phyloP scores from a whole-genome alignment of 73 alveolate genomes.

The Urostyla sp. region DNA sequence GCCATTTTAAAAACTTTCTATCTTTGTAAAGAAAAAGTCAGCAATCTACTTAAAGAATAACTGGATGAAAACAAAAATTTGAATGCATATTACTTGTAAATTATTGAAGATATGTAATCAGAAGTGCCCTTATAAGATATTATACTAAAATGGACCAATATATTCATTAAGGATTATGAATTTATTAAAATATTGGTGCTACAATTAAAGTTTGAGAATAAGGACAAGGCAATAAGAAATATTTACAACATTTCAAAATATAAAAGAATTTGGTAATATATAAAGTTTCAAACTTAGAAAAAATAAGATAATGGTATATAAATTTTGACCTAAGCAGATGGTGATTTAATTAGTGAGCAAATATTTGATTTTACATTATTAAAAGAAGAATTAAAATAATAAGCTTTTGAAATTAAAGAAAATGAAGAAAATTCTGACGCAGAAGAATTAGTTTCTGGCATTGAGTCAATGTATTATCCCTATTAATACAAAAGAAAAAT shows the following conservation, averaged over 20 bases:
- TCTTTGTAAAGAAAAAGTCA: neutral
- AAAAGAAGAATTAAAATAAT: too few species aligned
- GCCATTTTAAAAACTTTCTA: slow-evolving; percentile 7
- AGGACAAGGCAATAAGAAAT: neutral
- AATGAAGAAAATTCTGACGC: too few species aligned
- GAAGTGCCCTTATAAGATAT: neutral
- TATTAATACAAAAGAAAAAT: too few species aligned
- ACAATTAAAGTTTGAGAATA: neutral
- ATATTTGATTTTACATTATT: too few species aligned
- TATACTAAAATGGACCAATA: neutral
- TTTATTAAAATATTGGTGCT: neutral
- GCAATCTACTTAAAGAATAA: neutral
- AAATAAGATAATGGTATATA: too few species aligned
- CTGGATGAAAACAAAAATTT: neutral
- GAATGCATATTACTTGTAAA: neutral
- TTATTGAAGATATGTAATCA: neutral
- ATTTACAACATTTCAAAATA: neutral
- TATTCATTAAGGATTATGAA: neutral
- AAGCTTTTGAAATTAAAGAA: too few species aligned
- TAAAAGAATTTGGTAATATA: too few species aligned
- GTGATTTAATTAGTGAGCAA: too few species aligned
- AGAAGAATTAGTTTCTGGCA: too few species aligned
- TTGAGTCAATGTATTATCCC: too few species aligned
- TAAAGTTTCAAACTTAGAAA: too few species aligned
- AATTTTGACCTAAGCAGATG: too few species aligned